Percentiles rank a stretch among this genome's conserved stretches.
These are phyloP conservation scores for Camellia oleifera DNA, from an alignment of 179 eudicot genomes.

Conservation along the genomic window DNA sequence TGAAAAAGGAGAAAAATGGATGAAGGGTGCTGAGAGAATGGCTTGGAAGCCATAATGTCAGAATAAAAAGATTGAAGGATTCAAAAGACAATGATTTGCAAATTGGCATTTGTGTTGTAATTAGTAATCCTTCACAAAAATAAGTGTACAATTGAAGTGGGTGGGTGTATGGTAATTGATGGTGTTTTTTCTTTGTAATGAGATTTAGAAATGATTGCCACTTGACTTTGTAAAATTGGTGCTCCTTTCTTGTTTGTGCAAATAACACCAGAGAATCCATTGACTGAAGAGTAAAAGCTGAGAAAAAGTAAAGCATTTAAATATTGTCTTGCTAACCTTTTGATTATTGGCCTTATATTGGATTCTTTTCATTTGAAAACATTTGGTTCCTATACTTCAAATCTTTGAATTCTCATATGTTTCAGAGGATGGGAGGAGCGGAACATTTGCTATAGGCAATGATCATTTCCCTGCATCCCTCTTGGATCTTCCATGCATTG, in stretches of 20 bases:
- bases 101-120: neutral
- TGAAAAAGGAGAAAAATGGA: no score
- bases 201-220: no score
- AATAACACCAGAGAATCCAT: neutral
- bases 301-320: neutral
- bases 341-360: neutral
- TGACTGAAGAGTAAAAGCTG: neutral
- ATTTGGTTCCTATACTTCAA: neutral
- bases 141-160: no score
- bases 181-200: no score
- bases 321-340: neutral
- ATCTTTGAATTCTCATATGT: neutral
- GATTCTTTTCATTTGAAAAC: neutral
- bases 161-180: no score
- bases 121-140: neutral
- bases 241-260: no score
- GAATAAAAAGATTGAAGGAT: no score
- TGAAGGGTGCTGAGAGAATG: no score
- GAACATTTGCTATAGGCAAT: conserved; percentile 71
- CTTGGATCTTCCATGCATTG: conserved; percentile 79
- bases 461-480: conserved; percentile 82
- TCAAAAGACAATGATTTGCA: neutral
- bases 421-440: conserved; percentile 91
- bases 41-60: no score
- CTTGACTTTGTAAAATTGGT: no score